Evolutionary conservation across 352 stramenopile species (phyloP), one percentile per base, ranked within the genome.

Genomic region (Phytophthora pinifolia): DNA sequence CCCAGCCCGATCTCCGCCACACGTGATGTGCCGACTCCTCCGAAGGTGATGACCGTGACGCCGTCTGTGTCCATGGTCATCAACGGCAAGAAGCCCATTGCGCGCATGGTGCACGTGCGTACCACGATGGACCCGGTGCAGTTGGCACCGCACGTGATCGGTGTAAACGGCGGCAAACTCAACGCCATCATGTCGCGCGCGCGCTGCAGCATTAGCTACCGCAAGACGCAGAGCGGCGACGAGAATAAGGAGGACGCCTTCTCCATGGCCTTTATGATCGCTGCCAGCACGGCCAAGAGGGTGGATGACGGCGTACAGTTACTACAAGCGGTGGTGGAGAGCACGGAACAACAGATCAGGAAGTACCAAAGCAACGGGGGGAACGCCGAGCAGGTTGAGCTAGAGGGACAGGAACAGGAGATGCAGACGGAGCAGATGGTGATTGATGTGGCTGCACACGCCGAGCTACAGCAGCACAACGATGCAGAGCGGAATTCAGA

Each of bases 171-270:
- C 22, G 60, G 60, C n/a, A 76, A 79, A 9, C 62, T 90, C 15
- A 76, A 85, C n/a, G 63, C 53, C 13, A 69, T 88, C 38, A 86
- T 88, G 75, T 65, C 66, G 29, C 71, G 74, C 37, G 68, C 76
- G 15, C 73, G 80, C 18, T 86, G 75, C 53, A 74, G 61, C 10
- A 86, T 90, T 25, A 59, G 60, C 15, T 68, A 86, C 51, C 69
- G 61, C 13, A 62, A 74, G 25, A 46, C 53, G 15, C n/a, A 18
- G 34, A 15, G 49, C n/a, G 38, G 59, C 12, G 39, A 20, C 10
- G 27, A 12, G 45, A 34, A 45, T 15, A 35, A 12, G 20, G 15
- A 12, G 39, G 35, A 30, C 12, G 25, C 51, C 6, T 82, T 67
- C 45, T 54, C 45, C 6, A 74, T 90, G 61, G 67, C 52, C 17